Evolutionary conservation across 768 basidiomycete species (phyloP), one percentile per base, ranked within the genome.

Genomic region (Wakefieldia striispora): DNA sequence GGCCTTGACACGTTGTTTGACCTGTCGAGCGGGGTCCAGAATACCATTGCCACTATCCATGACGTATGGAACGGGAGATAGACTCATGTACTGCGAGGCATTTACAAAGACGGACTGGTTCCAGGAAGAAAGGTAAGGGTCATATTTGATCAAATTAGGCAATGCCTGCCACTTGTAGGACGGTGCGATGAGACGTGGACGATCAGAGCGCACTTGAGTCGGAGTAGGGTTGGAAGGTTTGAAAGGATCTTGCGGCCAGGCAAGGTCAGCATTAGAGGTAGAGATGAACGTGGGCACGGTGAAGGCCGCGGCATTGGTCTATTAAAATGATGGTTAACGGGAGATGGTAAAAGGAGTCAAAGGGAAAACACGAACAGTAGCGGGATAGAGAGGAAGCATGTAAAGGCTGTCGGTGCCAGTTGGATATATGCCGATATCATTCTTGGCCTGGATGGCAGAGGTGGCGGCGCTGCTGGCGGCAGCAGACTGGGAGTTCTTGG

Each of bases 181-280:
- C 20, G 95, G 93, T 14, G 95, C 97, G 58, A 97, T 86, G 42
- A 99, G 78, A 38, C 91, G 88, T 21, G 97, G 97, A 53, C 95
- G 88, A 61, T 91, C 86, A 9, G 83, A 58, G 39, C 92, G 86
- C 29, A 84, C 74, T 43, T 66, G 68, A 33, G 83, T 82, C n/a
- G 78, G 75, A 36, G 65, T 66, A 10, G 90, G 84, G 56, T 67
- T 83, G 33, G 80, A 62, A 17, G 92, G 87, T 38, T 81, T 65
- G 65, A 84, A 91, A 6, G 89, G 63, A 66, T 98, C 95, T 41
- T 72, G 58, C 4, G 92, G 93, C 94, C 94, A 97, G 6, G 81
- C 68, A 52, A 81, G 64, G 36, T 72, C 66, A 21, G 74, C 54
- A 46, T 76, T 68, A 46, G 75, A 78, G 19, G 84, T 75, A 0